phyloP scores from a whole-genome alignment of 2,329 filamentous ascomycete genomes.

The Chrysosphaeria jannelii region DNA sequence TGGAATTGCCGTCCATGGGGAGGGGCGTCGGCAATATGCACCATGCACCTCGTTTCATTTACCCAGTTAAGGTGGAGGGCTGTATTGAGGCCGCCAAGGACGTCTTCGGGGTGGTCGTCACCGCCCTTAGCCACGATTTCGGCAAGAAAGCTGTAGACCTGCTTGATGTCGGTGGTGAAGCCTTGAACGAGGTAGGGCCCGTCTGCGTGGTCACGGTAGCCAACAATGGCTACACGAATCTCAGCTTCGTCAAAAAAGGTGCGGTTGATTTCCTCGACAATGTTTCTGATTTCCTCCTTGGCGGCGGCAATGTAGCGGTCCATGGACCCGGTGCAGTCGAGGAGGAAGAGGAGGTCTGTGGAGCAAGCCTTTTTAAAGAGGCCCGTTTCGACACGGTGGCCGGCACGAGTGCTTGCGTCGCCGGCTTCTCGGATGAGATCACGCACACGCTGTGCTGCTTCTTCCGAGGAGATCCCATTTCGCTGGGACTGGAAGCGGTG shows the following conservation, averaged over 20 bases:
- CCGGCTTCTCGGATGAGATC: no score
- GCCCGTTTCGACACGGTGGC: no score
- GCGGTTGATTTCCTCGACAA: conserved; percentile 8
- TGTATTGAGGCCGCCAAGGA: conserved; percentile 9
- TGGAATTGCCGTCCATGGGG: conserved; percentile 7
- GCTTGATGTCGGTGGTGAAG: conserved; percentile 6
- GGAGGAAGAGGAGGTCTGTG: conserved; percentile 11
- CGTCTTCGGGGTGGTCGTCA: conserved; percentile 9
- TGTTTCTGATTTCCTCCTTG: conserved; percentile 9
- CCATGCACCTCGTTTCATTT: conserved; percentile 8
- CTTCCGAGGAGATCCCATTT: no score
- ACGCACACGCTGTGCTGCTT: no score
- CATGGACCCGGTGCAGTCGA: conserved; percentile 11
- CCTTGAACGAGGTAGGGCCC: conserved; percentile 7
- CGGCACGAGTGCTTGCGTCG: no score
- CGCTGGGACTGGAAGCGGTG: no score
- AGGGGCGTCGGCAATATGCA: conserved; percentile 10
- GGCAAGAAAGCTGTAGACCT: conserved; percentile 7
- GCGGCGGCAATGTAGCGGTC: conserved; percentile 7
- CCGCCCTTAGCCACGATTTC: conserved; percentile 7
- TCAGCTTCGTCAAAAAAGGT: conserved; percentile 9
- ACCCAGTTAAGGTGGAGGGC: conserved; percentile 9
- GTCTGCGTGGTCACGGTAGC: conserved; percentile 10
- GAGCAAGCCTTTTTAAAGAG: conserved; percentile 9
- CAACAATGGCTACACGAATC: conserved; percentile 10